Conservation (phyloP, 768 basidiomycete species). For the Sarcodon sp. region DNA sequence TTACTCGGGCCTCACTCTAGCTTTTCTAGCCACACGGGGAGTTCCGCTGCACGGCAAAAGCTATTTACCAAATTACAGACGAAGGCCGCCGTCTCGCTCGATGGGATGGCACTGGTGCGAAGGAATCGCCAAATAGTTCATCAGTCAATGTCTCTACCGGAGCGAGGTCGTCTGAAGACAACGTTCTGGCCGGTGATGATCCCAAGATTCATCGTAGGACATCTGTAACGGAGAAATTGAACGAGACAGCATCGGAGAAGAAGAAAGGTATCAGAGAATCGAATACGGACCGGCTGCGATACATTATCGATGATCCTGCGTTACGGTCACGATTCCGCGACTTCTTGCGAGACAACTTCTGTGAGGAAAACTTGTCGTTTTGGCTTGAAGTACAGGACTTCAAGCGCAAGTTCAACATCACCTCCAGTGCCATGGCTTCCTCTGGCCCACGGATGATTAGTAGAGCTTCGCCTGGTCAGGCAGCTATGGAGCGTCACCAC, state of each 20-base stretch:
- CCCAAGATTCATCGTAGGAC: constrained; percentile 70
- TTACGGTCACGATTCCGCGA: constrained; percentile 88
- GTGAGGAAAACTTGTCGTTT: constrained; percentile 96
- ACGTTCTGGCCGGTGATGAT: constrained; percentile 25
- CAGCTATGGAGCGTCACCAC: constrained; percentile 95
- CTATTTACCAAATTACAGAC: constrained; percentile 89
- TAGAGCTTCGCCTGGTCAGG: constrained; percentile 53
- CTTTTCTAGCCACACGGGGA: constrained; percentile 72
- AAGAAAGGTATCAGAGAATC: constrained; percentile 61
- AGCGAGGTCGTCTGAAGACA: constrained; percentile 29
- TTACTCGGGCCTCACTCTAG: constrained; percentile 4
- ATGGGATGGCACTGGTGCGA: constrained; percentile 50
- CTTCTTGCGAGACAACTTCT: constrained; percentile 88
- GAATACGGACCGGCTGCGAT: constrained; percentile 82
- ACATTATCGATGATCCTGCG: constrained; percentile 88
- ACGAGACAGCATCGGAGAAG: constrained; percentile 40
- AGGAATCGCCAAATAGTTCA: constrained; percentile 55
- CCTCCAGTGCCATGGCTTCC: constrained; percentile 76
- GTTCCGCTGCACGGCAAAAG: constrained; percentile 92
- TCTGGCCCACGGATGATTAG: constrained; percentile 21
- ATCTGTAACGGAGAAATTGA: constrained; percentile 65
- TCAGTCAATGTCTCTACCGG: constrained; percentile 42
- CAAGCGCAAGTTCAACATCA: constrained; percentile 91
- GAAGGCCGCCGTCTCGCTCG: constrained; percentile 79
- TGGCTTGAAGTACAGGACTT: constrained; percentile 98